Percentiles rank a stretch among this genome's conserved stretches.
Conservation (phyloP, 2,329 filamentous ascomycete genomes). For the Claviceps sp. region DNA sequence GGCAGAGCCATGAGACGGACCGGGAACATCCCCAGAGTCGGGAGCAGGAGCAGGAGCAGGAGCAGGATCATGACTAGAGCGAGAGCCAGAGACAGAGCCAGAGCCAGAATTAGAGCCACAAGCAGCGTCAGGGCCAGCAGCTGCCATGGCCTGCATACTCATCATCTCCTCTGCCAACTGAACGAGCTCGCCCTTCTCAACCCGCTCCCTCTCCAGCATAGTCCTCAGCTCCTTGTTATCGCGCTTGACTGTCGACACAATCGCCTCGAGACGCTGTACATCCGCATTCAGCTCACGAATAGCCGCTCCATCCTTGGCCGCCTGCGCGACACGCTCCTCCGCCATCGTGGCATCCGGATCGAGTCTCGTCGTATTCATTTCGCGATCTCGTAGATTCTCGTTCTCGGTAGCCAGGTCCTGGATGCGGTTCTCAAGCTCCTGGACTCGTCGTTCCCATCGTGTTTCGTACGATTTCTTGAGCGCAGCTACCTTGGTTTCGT, state of each 20-base stretch:
- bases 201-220: slow-evolving; percentile 59
- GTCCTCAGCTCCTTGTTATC: slow-evolving; percentile 54
- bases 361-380: slow-evolving; percentile 50
- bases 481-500: slow-evolving; percentile 88
- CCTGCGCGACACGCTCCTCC: slow-evolving; percentile 40
- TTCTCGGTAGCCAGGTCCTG: slow-evolving; percentile 61
- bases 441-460: slow-evolving; percentile 78
- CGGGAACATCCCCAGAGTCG: too few species aligned
- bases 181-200: slow-evolving; percentile 76
- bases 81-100: too few species aligned
- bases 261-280: slow-evolving; percentile 60
- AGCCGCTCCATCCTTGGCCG: slow-evolving; percentile 52
- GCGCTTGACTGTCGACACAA: slow-evolving; percentile 53
- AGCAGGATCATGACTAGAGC: too few species aligned
- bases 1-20: background rate
- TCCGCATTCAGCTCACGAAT: slow-evolving; percentile 60
- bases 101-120: too few species aligned
- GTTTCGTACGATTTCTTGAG: slow-evolving; percentile 76
- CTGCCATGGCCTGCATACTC: slow-evolving; percentile 38
- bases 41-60: too few species aligned
- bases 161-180: slow-evolving; percentile 77
- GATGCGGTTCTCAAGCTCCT: slow-evolving; percentile 61
- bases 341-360: slow-evolving; percentile 31
- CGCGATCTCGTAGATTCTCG: slow-evolving; percentile 53
- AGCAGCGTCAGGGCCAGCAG: background rate